Base-by-base conservation (phyloP, 192 early-diverging fungal species). In the Dissophora globulifera region DNA sequence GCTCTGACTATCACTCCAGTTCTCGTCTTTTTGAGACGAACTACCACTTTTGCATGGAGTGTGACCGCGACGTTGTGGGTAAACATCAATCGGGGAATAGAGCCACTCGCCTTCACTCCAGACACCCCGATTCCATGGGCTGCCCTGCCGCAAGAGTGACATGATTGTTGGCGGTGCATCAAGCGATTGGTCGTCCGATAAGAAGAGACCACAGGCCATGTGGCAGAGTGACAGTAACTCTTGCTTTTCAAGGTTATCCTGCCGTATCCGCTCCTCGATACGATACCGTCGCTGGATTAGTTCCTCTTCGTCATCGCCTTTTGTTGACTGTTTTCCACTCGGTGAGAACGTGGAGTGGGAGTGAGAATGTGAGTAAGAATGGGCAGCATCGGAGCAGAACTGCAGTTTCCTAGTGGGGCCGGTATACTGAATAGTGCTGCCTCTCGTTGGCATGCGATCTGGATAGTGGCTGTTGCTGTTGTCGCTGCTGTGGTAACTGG, bases 101-200 rank as follows among this genome's bases (percentile, higher is more conserved):
- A 48, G 41, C 72, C 72, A 76, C 40, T 76, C 72, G 9, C 63
- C 72, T 12, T 76, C 72, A 12, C 64, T 57, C 72, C 72, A 76
- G 19, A 76, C 46, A 2, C 72, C 72, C 56, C 67, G 66, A 25
- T 46, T 55, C 72, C 72, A 76, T 5, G 72, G 72, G 16, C 62
- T 59, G 8, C 52, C 58, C 15, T 56, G 57, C 43, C 64, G 33
- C 46, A 76, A 15, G 10, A 76, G 49, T 10, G 72, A 62, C 64
- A 76, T 76, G 46, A 76, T 61, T 0, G 72, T 76, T 3, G 72
- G 48, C 2, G 72, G 57, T 9, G 52, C 42, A 47, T 56, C 47
- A 1, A 5, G 20, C n/a, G 58, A 33, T 13, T 46, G 56, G 15
- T 27, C 10, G 32, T 49, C 50, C 20, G 48, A 11, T 58, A 76